Evolutionary conservation across 441 rosid species (phyloP), one percentile per base, ranked within the genome.

Genomic region (Gossypium lobatum): DNA sequence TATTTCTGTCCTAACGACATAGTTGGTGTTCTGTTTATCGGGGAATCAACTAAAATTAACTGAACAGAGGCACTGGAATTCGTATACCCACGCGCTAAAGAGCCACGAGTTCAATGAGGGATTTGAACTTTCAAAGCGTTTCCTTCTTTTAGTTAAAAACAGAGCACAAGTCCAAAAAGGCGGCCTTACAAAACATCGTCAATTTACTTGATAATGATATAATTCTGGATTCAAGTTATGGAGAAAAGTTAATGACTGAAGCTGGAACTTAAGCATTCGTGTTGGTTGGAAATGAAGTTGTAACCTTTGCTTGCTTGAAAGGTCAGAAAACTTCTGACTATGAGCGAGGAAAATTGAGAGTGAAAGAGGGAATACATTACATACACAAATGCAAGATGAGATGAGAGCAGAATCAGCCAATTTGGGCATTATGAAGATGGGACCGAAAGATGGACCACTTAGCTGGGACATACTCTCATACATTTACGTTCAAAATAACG

Each of bases 61-160:
- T 58, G 16, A 58, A 23, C n/a, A 3, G 34, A 58, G 16, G 14
- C 31, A 6, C 31, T 58, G n/a, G 62, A 18, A 13, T 21, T 58
- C 4, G 31, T 57, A 57, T 57, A 14, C 61, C 25, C 34, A 13
- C 37, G 63, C 6, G 10, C 21, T 54, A 17, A 57, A 57, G 6
- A 23, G 16, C 64, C 64, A 59, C 37, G 64, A 59, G 64, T 59
- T 59, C 17, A 25, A 59, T 59, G 64, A 25, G 64, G 64, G 64
- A 59, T 25, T 59, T 59, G 16, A 58, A 58, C 34, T 58, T 23
- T 9, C 13, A 21, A 20, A 42, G 48, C 48, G 0, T 42, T 42
- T 42, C 13, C 48, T 9, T 42, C 48, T 42, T 42, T 55, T 55
- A 8, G 48, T 42, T 17, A 8, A 18, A 18, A 55, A 6, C 14